phyloP scores from a whole-genome alignment of 1,284 basidiomycete species.

The Ganoderma boninense region DNA sequence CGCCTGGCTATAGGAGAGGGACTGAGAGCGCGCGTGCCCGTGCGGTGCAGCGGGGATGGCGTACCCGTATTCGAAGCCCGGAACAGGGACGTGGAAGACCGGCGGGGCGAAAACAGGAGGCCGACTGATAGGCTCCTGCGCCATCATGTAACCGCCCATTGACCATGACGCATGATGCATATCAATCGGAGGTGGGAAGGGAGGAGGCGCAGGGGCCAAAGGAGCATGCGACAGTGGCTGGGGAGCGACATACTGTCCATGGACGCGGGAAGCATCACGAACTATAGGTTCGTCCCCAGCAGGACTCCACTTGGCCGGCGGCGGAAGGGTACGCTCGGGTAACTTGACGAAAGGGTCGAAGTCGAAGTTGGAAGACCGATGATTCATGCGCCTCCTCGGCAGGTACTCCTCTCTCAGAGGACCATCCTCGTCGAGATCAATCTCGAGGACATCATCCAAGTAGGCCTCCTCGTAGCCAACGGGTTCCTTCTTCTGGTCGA shows the following conservation, averaged over 20 bases:
- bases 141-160: slow-evolving; percentile 28
- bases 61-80: slow-evolving; percentile 50
- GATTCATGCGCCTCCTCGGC: slow-evolving; percentile 67
- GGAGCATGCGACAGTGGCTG: slow-evolving; percentile 53
- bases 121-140: slow-evolving; percentile 33
- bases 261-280: slow-evolving; percentile 56
- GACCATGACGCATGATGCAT: slow-evolving; percentile 36
- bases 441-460: slow-evolving; percentile 62
- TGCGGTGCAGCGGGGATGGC: slow-evolving; percentile 40
- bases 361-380: slow-evolving; percentile 37
- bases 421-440: slow-evolving; percentile 83
- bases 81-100: slow-evolving; percentile 41
- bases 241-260: slow-evolving; percentile 69
- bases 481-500: slow-evolving; percentile 68
- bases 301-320: slow-evolving; percentile 83
- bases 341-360: slow-evolving; percentile 26
- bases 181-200: slow-evolving; percentile 37
- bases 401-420: slow-evolving; percentile 82
- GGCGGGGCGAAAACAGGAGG: slow-evolving; percentile 34
- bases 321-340: slow-evolving; percentile 58
- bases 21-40: slow-evolving; percentile 62
- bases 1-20: slow-evolving; percentile 61
- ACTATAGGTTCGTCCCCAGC: slow-evolving; percentile 76
- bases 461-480: slow-evolving; percentile 51
- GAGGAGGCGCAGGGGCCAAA: slow-evolving; percentile 36